These are phyloP conservation scores for Suillus luteus DNA, from an alignment of 768 basidiomycete genomes.

Conservation along the genomic window DNA sequence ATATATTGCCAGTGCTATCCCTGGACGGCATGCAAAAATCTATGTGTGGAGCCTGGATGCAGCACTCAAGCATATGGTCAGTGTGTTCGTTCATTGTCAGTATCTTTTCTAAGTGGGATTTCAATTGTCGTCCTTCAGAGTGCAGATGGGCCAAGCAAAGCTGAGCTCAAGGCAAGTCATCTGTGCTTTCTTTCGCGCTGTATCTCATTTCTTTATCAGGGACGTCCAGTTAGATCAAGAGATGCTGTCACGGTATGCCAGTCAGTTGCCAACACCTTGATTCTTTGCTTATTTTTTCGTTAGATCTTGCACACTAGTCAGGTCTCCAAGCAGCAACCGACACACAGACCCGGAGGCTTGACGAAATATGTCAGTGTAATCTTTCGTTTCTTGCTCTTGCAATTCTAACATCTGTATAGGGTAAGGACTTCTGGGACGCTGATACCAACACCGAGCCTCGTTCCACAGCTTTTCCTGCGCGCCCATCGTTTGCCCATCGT, in stretches of 20 bases:
- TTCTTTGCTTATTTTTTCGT: not conserved
- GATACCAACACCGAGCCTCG: not conserved
- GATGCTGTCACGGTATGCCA: not conserved
- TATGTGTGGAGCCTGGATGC: slow-evolving; percentile 78
- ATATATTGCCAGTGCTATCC: slow-evolving; percentile 54
- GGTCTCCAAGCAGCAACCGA: not conserved
- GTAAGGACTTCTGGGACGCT: not conserved
- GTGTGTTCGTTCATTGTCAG: not conserved
- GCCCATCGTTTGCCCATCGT: not conserved
- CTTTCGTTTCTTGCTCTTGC: not conserved
- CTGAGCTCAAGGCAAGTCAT: not conserved
- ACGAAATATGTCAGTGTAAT: not conserved
- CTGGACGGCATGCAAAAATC: slow-evolving; percentile 73
- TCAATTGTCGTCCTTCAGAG: not conserved
- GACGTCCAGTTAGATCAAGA: too few species aligned
- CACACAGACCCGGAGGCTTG: not conserved
- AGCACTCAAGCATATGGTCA: not conserved
- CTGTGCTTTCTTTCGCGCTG: not conserved
- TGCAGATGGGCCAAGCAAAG: not conserved
- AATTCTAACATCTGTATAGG: not conserved
- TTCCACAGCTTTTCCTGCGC: too few species aligned
- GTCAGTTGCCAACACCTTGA: not conserved
- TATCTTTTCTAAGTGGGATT: not conserved
- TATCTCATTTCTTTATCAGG: not conserved
- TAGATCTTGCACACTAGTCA: not conserved